phyloP scores from a whole-genome alignment of 139 green algal species.

The Chlorella sorokiniana region DNA sequence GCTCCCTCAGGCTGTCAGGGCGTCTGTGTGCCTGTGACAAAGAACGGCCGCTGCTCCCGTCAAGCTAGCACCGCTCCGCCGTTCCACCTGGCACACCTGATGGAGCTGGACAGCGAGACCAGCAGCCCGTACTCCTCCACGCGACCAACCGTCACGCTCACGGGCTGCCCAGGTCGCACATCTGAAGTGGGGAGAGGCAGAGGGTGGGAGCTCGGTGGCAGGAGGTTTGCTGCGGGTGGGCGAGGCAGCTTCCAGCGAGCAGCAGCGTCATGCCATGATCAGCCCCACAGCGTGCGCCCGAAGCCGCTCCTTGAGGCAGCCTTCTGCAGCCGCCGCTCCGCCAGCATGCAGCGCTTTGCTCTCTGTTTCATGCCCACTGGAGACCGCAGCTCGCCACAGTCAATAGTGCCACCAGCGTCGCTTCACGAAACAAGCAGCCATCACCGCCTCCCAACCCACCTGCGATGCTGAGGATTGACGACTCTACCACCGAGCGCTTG shows the following conservation, averaged over 20 bases:
- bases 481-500: conserved; percentile 61
- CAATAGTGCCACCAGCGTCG: background rate
- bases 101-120: conserved; percentile 56
- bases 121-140: conserved; percentile 67
- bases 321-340: no score
- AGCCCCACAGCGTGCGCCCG: no score
- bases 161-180: conserved; percentile 51
- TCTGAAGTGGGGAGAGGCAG: conserved; percentile 25
- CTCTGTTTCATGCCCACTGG: no score
- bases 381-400: background rate
- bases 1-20: no score
- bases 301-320: no score
- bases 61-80: no score
- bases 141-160: conserved; percentile 63
- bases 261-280: no score
- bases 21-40: background rate
- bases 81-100: conserved; percentile 48
- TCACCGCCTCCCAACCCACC: conserved; percentile 37
- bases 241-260: no score
- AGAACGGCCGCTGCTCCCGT: no score
- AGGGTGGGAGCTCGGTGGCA: background rate
- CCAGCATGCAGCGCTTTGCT: no score
- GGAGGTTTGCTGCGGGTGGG: no score
- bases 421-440: background rate
- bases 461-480: conserved; percentile 35